A percentile compares a stretch with the other conserved stretches of the same genome.
Evolutionary conservation across 1,284 basidiomycete species (phyloP).

Genomic region (Puccinia novopanici): DNA sequence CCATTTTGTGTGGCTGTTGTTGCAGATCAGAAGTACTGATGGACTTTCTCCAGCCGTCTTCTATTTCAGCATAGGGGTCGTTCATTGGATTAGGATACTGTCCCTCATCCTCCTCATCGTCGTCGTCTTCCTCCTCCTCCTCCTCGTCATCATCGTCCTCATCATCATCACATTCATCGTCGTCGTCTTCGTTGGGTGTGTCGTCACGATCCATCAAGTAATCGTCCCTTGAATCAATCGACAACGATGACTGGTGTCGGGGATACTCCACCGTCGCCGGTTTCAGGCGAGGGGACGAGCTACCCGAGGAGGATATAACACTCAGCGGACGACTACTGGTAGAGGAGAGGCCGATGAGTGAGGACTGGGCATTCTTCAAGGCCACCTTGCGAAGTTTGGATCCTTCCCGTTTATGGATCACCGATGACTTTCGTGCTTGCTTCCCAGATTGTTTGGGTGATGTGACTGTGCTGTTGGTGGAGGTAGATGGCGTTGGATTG

Average conservation of each 20-base stretch:
- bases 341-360: no score
- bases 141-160: constrained; percentile 51
- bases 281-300: no score
- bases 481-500: constrained; percentile 65
- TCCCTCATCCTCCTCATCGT: no score
- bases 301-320: no score
- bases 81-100: constrained; percentile 45
- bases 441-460: constrained; percentile 31
- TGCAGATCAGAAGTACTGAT: neutral
- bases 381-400: constrained; percentile 51
- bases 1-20: neutral
- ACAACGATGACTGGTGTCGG: no score
- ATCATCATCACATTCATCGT: constrained; percentile 40
- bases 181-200: no score
- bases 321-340: no score
- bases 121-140: constrained; percentile 60
- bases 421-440: constrained; percentile 47
- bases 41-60: constrained; percentile 34
- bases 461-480: neutral
- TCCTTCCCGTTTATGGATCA: constrained; percentile 53
- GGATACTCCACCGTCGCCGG: no score
- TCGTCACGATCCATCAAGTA: no score
- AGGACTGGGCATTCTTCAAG: constrained; percentile 46
- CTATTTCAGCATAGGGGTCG: constrained; percentile 47
- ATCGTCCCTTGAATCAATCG: no score